phyloP scores from a whole-genome alignment of 352 stramenopile genomes.

The Thalassiosira ordinaria region DNA sequence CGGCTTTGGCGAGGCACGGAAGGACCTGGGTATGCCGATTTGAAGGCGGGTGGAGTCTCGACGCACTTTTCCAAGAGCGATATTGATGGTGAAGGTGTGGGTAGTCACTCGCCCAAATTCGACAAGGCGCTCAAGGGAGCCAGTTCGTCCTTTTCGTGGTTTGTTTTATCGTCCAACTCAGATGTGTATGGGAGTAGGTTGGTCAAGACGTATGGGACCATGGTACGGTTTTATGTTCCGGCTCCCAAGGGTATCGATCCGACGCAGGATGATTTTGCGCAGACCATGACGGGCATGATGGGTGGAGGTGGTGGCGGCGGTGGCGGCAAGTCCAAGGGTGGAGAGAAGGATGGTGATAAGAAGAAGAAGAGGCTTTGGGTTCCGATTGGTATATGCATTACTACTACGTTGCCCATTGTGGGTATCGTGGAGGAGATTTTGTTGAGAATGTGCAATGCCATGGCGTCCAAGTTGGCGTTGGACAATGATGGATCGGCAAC shows the following conservation, averaged over 20 bases:
- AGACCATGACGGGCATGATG: conserved; percentile 60
- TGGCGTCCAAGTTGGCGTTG: conserved; percentile 33
- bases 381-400: conserved; percentile 81
- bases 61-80: conserved; percentile 19
- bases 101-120: conserved; percentile 60
- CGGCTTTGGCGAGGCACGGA: conserved; percentile 71
- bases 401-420: conserved; percentile 79
- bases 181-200: conserved; percentile 80
- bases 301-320: not conserved
- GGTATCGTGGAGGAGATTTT: conserved; percentile 82
- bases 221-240: conserved; percentile 83
- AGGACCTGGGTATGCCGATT: conserved; percentile 66
- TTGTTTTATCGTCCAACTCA: conserved; percentile 82
- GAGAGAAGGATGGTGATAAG: not conserved
- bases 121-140: conserved; percentile 77
- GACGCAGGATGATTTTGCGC: conserved; percentile 82
- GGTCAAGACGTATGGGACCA: conserved; percentile 80
- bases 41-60: conserved; percentile 73
- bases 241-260: conserved; percentile 79
- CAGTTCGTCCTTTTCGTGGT: conserved; percentile 83
- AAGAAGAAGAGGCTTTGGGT: conserved; percentile 76
- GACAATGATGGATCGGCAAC: conserved; percentile 13
- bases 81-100: not conserved
- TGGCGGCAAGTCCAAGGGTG: not conserved
- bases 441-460: conserved; percentile 71